phyloP scores from a whole-genome alignment of 495 filamentous ascomycete genomes.

The Aspergillus campestris region DNA sequence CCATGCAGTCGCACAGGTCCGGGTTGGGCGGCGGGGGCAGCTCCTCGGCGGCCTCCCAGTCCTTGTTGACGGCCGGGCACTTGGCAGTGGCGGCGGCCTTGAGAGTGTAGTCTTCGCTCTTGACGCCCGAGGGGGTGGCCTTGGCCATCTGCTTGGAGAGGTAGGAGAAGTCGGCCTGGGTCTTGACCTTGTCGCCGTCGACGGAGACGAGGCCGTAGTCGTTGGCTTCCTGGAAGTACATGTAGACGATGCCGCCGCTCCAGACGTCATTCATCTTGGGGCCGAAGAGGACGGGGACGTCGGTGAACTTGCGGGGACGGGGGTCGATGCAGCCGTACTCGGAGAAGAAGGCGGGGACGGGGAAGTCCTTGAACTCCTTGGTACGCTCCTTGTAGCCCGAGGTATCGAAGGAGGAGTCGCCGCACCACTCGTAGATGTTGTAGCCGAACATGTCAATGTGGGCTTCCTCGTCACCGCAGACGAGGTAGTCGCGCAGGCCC shows the following conservation, averaged over 20 bases:
- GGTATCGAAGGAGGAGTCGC: slow-evolving; percentile 57
- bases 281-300: slow-evolving; percentile 76
- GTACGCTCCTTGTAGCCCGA: slow-evolving; percentile 80
- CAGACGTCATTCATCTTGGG: slow-evolving; percentile 74
- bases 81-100: slow-evolving; percentile 59
- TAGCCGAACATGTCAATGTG: slow-evolving; percentile 97
- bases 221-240: slow-evolving; percentile 92
- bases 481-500: slow-evolving; percentile 79
- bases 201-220: slow-evolving; percentile 79
- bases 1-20: slow-evolving; percentile 80
- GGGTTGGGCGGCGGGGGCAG: slow-evolving; percentile 83
- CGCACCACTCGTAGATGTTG: slow-evolving; percentile 99
- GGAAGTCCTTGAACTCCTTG: slow-evolving; percentile 76
- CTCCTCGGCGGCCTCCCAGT: slow-evolving; percentile 61
- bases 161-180: slow-evolving; percentile 63
- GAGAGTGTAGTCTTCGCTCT: slow-evolving; percentile 53
- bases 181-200: slow-evolving; percentile 44
- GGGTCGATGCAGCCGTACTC: slow-evolving; percentile 93
- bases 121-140: slow-evolving; percentile 55
- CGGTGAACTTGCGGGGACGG: slow-evolving; percentile 70
- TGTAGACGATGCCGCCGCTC: slow-evolving; percentile 95
- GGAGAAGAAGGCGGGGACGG: slow-evolving; percentile 92
- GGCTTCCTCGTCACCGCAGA: slow-evolving; percentile 62
- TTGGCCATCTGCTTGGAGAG: slow-evolving; percentile 64
- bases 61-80: slow-evolving; percentile 59